Evolutionary conservation across 2,329 filamentous ascomycete genomes (phyloP).

Genomic region (Nannizziopsis arthrosporioides): DNA sequence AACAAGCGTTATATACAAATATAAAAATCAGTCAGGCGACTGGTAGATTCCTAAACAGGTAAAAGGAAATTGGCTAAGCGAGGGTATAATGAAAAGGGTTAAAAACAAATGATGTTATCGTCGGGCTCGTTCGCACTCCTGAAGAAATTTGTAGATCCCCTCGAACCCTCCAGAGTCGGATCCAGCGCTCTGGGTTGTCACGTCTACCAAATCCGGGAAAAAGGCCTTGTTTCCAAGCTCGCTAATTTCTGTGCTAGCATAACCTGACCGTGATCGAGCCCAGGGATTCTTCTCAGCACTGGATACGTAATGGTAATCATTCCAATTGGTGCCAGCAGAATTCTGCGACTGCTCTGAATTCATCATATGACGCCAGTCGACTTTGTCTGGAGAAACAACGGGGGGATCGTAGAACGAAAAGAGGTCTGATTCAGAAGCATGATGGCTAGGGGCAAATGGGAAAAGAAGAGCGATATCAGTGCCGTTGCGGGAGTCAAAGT

Average conservation of each 20-base stretch:
- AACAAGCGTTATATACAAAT: not conserved
- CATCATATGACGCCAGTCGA: conserved; percentile 50
- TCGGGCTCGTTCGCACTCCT: conserved; percentile 47
- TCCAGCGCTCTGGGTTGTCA: conserved; percentile 22
- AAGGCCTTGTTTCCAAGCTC: conserved; percentile 35
- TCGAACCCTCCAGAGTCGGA: conserved; percentile 53
- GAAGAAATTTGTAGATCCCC: conserved; percentile 55
- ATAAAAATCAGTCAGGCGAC: too few species aligned
- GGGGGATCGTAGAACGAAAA: conserved; percentile 33
- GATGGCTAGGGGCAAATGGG: conserved; percentile 63
- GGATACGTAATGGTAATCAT: conserved; percentile 33
- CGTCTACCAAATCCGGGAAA: conserved; percentile 32
- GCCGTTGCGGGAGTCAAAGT: conserved; percentile 57
- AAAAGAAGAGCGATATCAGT: conserved; percentile 68
- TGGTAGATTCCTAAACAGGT: not conserved
- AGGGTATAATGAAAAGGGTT: conserved; percentile 8
- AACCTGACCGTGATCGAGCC: conserved; percentile 43
- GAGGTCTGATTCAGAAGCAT: conserved; percentile 34
- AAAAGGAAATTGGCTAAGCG: conserved; percentile 6
- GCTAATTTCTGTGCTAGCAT: conserved; percentile 47
- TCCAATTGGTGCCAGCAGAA: conserved; percentile 12
- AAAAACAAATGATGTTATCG: conserved; percentile 16
- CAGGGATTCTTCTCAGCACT: conserved; percentile 43
- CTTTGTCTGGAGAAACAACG: conserved; percentile 28
- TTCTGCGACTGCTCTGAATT: conserved; percentile 26